Base-by-base conservation (phyloP, 306 rosid genomes). In the Cicer cuneatum region DNA sequence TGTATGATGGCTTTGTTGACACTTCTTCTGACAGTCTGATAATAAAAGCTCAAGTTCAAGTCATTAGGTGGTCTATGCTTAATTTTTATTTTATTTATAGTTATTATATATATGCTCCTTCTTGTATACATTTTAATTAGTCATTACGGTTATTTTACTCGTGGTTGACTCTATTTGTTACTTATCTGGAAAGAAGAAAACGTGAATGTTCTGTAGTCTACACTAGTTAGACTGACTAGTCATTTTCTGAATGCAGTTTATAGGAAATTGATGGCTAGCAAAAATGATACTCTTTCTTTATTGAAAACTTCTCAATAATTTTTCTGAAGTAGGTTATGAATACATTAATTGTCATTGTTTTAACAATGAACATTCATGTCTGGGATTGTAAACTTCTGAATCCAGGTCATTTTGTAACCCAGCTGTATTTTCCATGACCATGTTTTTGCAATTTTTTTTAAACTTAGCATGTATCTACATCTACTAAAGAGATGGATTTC, bases 31-130 rank as follows among this genome's bases (percentile, higher is more conserved):
- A 95, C 86, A 89, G 89, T 61, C 90, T 95, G 71, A 90, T 92
- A 83, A 95, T 95, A 81, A 95, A 90, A 84, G 99, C 99, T 78
- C 99, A 95, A 87, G 98, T 95, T 83, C 99, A 95, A 92, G 98
- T 95, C 66, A 95, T 95, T 59, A 92, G 99, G 99, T 95, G 68
- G 67, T 82, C 66, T 83, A 38, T 77, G 16, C 76, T 42, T 74
- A 49, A 60, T 66, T 45, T 66, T 24, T 19, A 69, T 76, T 39
- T 54, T 16, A 69, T 69, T 39, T 41, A 42, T 29, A 29, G 4
- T 3, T 29, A 29, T 29, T 29, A 29, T 29, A 29, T 29, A 29
- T 29, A 67, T 16, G 51, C 24, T 43, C 11, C 19, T 8, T 9
- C 35, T 19, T 12, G 19, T 33, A 12, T 33, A 18, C 66, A 35